Evolutionary conservation across 2,329 filamentous ascomycete species (phyloP).

Genomic region (Microdochium trichocladiopsis): DNA sequence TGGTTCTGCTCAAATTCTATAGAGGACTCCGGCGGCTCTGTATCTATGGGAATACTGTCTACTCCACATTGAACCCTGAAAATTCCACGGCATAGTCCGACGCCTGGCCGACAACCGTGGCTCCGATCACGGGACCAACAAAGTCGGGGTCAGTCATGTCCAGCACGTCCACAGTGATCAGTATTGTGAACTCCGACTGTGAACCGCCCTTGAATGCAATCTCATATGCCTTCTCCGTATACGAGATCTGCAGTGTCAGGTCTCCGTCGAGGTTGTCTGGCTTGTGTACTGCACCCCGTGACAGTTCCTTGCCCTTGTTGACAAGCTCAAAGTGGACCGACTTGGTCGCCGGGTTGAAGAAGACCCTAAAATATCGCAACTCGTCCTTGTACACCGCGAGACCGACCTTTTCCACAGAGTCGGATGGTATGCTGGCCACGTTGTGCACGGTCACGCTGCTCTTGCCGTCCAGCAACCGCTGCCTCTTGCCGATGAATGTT

Average conservation of each 20-base stretch:
- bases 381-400: slow-evolving; percentile 15
- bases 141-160: slow-evolving; percentile 24
- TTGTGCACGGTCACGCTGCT: not conserved
- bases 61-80: not conserved
- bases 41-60: too few relatives aligned
- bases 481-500: slow-evolving; percentile 10
- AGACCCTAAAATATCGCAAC: slow-evolving; percentile 8
- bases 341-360: slow-evolving; percentile 2
- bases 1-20: too few relatives aligned
- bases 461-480: slow-evolving; percentile 3
- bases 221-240: not conserved
- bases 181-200: not conserved
- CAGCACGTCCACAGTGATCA: slow-evolving; percentile 12
- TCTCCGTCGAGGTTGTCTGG: not conserved
- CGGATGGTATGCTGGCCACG: not conserved
- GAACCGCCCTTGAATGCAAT: not conserved
- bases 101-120: slow-evolving; percentile 14
- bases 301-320: slow-evolving; percentile 8
- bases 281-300: not conserved
- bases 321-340: slow-evolving; percentile 6
- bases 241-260: not conserved
- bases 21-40: too few relatives aligned
- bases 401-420: slow-evolving; percentile 6
- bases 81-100: not conserved
- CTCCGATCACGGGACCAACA: slow-evolving; percentile 22